Evolutionary conservation across 345 rosid species (phyloP), one percentile per base, ranked within the genome.

Genomic region (Mangifera indica): DNA sequence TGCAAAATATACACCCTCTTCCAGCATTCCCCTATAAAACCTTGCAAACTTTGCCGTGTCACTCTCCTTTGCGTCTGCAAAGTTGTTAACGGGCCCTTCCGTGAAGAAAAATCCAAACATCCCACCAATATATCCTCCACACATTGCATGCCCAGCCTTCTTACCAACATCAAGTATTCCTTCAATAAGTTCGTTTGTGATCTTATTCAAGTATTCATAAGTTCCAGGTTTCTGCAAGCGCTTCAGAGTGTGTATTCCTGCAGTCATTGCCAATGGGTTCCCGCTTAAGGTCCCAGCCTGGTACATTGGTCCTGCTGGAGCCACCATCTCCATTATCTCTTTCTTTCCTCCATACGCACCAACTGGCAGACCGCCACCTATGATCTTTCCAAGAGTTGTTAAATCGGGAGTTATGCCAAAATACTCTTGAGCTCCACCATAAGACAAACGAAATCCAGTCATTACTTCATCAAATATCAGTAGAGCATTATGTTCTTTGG

Each of bases 81-180:
- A 95, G 82, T 86, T 81, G 82, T 87, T 34, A 32, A 95, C 97
- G 11, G 96, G 97, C 46, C 96, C 98, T 76, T 93, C 87, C 1
- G 92, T 81, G 79, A 95, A 95, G 91, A 95, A 95, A 88, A 88
- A 95, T 10, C 99, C 99, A 3, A 93, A 95, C 98, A 95, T 93
- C 59, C 98, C 99, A 0, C 87, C 53, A 21, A 95, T 88, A 80
- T 86, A 72, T 59, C 93, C 99, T 0, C 99, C 99, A 2, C 94
- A 92, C 17, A 95, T 89, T 14, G 89, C 89, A 71, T 92, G 98
- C 37, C 99, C 96, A 0, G 94, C 83, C 69, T 79, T 88, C 87
- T 89, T 95, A 37, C 96, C 94, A 0, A 96, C 92, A 71, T 82
- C 91, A 51, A 93, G 40, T 63, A 89, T 84, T 60, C 99, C 98